Conservation (phyloP, 2,329 filamentous ascomycete species). For the Teratosphaeria epicoccoides region DNA sequence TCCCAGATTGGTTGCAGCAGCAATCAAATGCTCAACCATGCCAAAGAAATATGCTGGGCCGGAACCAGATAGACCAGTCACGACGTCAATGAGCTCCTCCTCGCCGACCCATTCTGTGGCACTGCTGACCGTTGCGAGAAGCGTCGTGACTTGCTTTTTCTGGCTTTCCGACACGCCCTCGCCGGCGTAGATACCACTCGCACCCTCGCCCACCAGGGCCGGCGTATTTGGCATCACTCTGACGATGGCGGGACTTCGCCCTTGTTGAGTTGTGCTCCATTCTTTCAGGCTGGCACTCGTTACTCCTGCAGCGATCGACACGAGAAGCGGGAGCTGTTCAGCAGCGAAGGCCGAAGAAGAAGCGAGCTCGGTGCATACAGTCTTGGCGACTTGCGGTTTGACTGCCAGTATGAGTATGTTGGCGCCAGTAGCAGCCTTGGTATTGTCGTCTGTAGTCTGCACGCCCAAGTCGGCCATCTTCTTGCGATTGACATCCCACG, state of each 20-base stretch:
- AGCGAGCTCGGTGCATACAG: conserved; percentile 17
- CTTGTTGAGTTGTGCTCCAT: conserved; percentile 14
- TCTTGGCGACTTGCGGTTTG: conserved; percentile 20
- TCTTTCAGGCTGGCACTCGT: conserved; percentile 12
- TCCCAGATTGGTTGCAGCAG: conserved; percentile 16
- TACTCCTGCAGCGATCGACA: conserved; percentile 19
- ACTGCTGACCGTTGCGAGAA: conserved; percentile 17
- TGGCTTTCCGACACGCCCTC: conserved; percentile 14
- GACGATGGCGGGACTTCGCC: conserved; percentile 14
- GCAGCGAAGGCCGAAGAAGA: conserved; percentile 10
- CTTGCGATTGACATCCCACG: conserved; percentile 20
- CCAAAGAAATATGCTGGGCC: conserved; percentile 20
- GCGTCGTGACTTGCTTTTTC: conserved; percentile 12
- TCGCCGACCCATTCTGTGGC: conserved; percentile 18
- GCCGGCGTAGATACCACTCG: conserved; percentile 17
- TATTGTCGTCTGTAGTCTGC: conserved; percentile 15
- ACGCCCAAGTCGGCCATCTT: conserved; percentile 20
- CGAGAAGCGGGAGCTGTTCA: conserved; percentile 11
- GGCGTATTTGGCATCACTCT: conserved; percentile 21
- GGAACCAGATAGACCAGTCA: conserved; percentile 18
- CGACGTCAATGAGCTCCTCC: conserved; percentile 19
- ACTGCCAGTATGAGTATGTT: conserved; percentile 19
- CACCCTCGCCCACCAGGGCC: conserved; percentile 18
- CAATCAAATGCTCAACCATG: conserved; percentile 20
- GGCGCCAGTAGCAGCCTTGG: conserved; percentile 14